Evolutionary conservation across 495 filamentous ascomycete species (phyloP), one percentile per base, ranked within the genome.

Genomic region (Ramalina peruviana): DNA sequence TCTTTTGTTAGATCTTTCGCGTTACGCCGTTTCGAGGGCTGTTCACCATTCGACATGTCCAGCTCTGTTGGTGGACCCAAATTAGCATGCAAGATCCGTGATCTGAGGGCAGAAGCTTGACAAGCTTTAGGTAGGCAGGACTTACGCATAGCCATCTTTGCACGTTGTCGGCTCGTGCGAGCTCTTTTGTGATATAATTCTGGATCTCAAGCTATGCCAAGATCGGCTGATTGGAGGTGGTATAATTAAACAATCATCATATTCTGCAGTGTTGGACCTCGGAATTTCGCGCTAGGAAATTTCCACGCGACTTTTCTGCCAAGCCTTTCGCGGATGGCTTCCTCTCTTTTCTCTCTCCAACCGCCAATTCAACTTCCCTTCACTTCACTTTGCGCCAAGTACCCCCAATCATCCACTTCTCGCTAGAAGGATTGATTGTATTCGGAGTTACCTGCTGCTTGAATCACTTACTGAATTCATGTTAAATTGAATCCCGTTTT

Each of bases 41-140:
- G 15, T 9, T 13, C 72, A 86, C 82, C 82, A 65, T 85, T 78
- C 59, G 82, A 85, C 69, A 86, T 74, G 69, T 86, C 82, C 66
- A 86, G 71, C 68, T 83, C 80, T 84, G 60, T 43, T 33, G 2
- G 9, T 13, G 7, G 1, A 7, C 9, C 30, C 2, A 33, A 33
- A 33, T 33, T 13, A 33, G 30, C 30, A 33, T 33, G 30, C 30
- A 33, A 33, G 30, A 7, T 13, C 12, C 30, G 9, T 13, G 30
- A 13, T 33, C 12, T 33, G 7, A 33, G 30, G 1, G 1, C 9
- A 33, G 9, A 33, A 12, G 30, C 23, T 25, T 25, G 23, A 25
- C 3, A 25, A 33, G 30, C 30, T 33, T 49, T 50, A 44, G 43
- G 44, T 6, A 42, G 39, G 20, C 50, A 47, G 30, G 30, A 72